A percentile compares a stretch with the other conserved stretches of the same genome.
phyloP scores from a whole-genome alignment of 768 basidiomycete species.

The Psilocybe subaeruginosa region DNA sequence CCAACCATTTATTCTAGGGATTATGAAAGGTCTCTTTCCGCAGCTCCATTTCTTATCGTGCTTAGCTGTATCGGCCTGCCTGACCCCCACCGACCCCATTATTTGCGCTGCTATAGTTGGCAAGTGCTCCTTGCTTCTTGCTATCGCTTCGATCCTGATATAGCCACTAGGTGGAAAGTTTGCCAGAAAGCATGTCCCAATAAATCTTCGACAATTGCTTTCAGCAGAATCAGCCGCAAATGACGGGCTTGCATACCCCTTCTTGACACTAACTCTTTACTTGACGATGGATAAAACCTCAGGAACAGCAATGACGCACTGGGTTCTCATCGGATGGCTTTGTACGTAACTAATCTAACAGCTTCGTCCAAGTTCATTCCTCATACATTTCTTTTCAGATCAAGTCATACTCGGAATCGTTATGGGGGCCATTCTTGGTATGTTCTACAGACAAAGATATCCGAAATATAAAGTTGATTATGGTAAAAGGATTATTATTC shows the following conservation, averaged over 20 bases:
- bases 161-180: constrained; percentile 61
- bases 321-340: constrained; percentile 86
- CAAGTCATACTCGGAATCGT: constrained; percentile 77
- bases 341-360: constrained; percentile 46
- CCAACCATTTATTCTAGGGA: constrained; percentile 35
- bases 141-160: background rate
- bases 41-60: constrained; percentile 70
- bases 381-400: constrained; percentile 45
- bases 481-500: constrained; percentile 57
- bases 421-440: constrained; percentile 63
- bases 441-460: constrained; percentile 5
- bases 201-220: constrained; percentile 77
- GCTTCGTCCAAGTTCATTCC: background rate
- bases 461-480: background rate
- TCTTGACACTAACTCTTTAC: constrained; percentile 85
- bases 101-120: constrained; percentile 85
- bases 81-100: constrained; percentile 95
- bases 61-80: constrained; percentile 85
- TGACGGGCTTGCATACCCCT: constrained; percentile 95
- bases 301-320: constrained; percentile 72
- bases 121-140: constrained; percentile 25
- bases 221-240: constrained; percentile 93
- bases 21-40: constrained; percentile 77
- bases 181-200: constrained; percentile 69
- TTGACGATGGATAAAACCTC: constrained; percentile 71